These are phyloP conservation scores for Amauroascus niger DNA, from an alignment of 2,329 filamentous ascomycete species.

Conservation along the genomic window DNA sequence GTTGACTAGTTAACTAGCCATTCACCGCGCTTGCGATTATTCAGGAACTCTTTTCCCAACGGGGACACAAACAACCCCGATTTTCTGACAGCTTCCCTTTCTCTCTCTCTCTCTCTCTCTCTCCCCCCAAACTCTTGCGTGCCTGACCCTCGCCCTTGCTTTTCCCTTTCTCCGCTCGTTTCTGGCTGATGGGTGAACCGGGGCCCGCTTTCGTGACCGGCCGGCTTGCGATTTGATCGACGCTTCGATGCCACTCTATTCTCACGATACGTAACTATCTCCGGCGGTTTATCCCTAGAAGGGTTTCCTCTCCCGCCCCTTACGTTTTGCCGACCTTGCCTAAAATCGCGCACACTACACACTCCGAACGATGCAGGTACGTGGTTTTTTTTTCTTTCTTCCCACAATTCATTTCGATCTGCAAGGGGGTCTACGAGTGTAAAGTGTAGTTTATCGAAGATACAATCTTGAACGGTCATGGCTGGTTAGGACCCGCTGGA, in stretches of 20 bases:
- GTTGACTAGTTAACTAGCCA: too few relatives aligned
- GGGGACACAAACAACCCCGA: not conserved
- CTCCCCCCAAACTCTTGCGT: too few relatives aligned
- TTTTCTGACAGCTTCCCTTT: not conserved
- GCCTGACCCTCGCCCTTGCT: not conserved
- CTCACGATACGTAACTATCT: slow-evolving; percentile 21
- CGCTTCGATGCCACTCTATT: slow-evolving; percentile 35
- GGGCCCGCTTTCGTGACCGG: slow-evolving; percentile 11
- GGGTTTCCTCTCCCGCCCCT: slow-evolving; percentile 17
- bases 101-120: too few relatives aligned
- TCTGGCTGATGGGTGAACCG: slow-evolving; percentile 6
- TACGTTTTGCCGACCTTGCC: slow-evolving; percentile 18
- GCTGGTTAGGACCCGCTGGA: not conserved
- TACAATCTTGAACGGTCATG: not conserved
- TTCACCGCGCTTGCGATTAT: slow-evolving; percentile 8
- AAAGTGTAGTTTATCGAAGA: not conserved
- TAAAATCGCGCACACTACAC: slow-evolving; percentile 3
- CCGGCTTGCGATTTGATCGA: slow-evolving; percentile 20
- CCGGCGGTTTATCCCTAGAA: slow-evolving; percentile 28
- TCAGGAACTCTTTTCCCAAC: slow-evolving; percentile 2
- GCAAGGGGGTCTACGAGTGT: not conserved
- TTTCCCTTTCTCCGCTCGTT: not conserved
- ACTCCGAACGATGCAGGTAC: slow-evolving; percentile 11
- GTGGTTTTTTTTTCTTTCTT: not conserved
- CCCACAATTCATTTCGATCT: not conserved